These are phyloP conservation scores for Athelia sp. DNA, from an alignment of 1,284 basidiomycete genomes.

Conservation along the genomic window DNA sequence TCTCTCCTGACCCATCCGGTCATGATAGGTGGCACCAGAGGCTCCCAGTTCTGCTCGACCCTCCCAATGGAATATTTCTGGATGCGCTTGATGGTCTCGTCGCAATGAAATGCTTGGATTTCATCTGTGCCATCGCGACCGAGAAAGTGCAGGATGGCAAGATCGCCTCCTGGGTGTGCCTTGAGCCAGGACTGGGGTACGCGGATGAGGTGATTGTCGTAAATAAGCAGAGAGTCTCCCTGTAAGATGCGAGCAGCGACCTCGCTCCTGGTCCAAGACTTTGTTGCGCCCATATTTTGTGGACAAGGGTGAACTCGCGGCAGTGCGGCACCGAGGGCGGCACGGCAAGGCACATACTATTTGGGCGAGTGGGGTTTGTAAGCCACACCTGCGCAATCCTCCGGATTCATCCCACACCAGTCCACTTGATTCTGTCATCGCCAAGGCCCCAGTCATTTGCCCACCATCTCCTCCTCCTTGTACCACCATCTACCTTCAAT, in stretches of 20 bases:
- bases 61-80: constrained; percentile 71
- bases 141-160: constrained; percentile 92
- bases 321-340: no score
- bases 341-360: no score
- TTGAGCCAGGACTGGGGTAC: constrained; percentile 83
- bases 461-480: no score
- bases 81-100: constrained; percentile 62
- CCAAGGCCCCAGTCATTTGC: no score
- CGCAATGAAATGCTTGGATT: constrained; percentile 87
- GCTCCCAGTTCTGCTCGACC: constrained; percentile 69
- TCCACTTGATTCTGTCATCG: no score
- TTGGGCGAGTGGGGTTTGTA: no score
- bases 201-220: constrained; percentile 72
- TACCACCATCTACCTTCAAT: no score
- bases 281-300: constrained; percentile 23
- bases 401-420: no score
- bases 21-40: constrained; percentile 87
- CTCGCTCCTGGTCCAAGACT: constrained; percentile 46
- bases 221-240: constrained; percentile 81
- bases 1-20: constrained; percentile 70
- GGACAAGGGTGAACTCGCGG: no score
- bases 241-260: constrained; percentile 67
- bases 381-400: no score
- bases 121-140: constrained; percentile 95
- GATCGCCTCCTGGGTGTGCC: constrained; percentile 85